Evolutionary conservation across 352 stramenopile genomes (phyloP).

Genomic region (Globisporangium spinosum): DNA sequence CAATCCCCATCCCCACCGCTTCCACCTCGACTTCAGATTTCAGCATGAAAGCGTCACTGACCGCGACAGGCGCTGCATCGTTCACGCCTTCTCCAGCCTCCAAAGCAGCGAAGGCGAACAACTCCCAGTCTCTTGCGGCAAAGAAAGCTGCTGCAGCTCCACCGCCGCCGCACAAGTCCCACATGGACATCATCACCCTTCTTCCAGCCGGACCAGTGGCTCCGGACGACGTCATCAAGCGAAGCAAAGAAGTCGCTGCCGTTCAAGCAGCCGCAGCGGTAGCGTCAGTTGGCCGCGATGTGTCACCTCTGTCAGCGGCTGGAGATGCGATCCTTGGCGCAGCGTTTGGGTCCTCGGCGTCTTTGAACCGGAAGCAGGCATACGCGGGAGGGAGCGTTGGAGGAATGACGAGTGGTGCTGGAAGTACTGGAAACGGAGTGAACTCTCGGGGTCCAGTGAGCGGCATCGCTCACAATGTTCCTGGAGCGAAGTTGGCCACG

Average conservation of each 20-base stretch:
- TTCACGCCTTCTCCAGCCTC: slow-evolving; percentile 18
- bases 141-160: slow-evolving; percentile 33
- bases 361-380: slow-evolving; percentile 34
- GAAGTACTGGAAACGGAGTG: background rate
- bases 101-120: slow-evolving; percentile 12
- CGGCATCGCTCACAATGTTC: slow-evolving; percentile 5
- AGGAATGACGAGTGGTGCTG: slow-evolving; percentile 12
- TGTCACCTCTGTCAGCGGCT: slow-evolving; percentile 39
- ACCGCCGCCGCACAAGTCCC: slow-evolving; percentile 66
- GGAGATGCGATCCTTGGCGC: slow-evolving; percentile 50
- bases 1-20: slow-evolving; percentile 54
- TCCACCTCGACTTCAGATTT: slow-evolving; percentile 17
- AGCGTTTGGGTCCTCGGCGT: slow-evolving; percentile 39
- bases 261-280: slow-evolving; percentile 71
- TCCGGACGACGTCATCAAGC: slow-evolving; percentile 85
- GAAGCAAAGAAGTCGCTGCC: slow-evolving; percentile 76
- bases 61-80: slow-evolving; percentile 6
- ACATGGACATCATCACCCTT: slow-evolving; percentile 68
- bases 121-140: slow-evolving; percentile 5
- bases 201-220: slow-evolving; percentile 45
- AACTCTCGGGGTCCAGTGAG: slow-evolving; percentile 7
- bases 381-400: slow-evolving; percentile 26
- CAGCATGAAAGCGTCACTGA: slow-evolving; percentile 17
- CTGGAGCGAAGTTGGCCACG: slow-evolving; percentile 9
- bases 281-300: slow-evolving; percentile 47